phyloP scores from a whole-genome alignment of 164 flowering plant species.

The Umbellularia californica region DNA sequence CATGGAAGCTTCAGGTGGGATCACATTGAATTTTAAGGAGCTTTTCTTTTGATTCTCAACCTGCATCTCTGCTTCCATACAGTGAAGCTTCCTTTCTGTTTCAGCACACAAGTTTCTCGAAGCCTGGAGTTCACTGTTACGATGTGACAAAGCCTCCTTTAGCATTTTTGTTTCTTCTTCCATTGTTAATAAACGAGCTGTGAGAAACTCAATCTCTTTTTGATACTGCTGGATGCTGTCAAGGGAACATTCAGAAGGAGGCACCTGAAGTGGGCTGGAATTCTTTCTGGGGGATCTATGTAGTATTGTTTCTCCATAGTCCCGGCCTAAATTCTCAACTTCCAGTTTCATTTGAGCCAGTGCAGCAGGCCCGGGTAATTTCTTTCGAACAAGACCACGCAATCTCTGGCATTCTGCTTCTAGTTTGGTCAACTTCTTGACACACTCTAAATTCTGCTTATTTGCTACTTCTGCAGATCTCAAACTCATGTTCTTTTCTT shows the following conservation, averaged over 20 bases:
- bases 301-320: slow-evolving; percentile 54
- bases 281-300: slow-evolving; percentile 64
- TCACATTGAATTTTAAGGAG: slow-evolving; percentile 20
- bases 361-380: slow-evolving; percentile 98
- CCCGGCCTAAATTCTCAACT: slow-evolving; percentile 81
- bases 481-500: slow-evolving; percentile 89
- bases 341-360: slow-evolving; percentile 96
- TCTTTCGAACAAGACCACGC: slow-evolving; percentile 90
- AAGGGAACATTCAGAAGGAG: slow-evolving; percentile 51
- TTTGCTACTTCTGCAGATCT: slow-evolving; percentile 82
- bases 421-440: slow-evolving; percentile 77
- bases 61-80: slow-evolving; percentile 61
- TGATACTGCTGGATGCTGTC: slow-evolving; percentile 56
- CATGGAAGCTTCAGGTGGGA: slow-evolving; percentile 37
- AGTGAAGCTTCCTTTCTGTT: slow-evolving; percentile 75
- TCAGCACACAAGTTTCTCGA: slow-evolving; percentile 80
- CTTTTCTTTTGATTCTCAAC: slow-evolving; percentile 34
- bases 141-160: slow-evolving; percentile 93
- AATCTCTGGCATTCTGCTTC: slow-evolving; percentile 97
- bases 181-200: slow-evolving; percentile 71
- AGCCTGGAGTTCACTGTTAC: slow-evolving; percentile 77
- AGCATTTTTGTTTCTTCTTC: slow-evolving; percentile 97
- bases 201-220: slow-evolving; percentile 77
- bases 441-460: slow-evolving; percentile 87
- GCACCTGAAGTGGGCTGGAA: slow-evolving; percentile 39